phyloP scores from a whole-genome alignment of 495 filamentous ascomycete genomes.

The Neurospora terricola region DNA sequence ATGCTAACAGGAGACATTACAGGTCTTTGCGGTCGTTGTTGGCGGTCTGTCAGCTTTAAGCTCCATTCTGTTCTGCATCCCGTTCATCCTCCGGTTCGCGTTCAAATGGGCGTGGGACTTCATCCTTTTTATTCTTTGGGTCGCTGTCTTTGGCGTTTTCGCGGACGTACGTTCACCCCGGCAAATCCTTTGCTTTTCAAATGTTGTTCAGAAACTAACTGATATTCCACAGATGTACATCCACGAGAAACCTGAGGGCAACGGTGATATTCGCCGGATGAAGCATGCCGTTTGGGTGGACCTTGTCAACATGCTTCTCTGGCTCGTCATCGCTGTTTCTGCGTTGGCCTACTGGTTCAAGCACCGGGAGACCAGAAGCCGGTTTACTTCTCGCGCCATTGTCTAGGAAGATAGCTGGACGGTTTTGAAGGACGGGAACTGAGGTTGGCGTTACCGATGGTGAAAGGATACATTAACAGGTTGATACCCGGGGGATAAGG shows the following conservation, averaged over 20 bases:
- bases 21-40: conserved; percentile 61
- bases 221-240: conserved; percentile 50
- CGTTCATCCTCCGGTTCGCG: conserved; percentile 46
- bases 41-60: conserved; percentile 52
- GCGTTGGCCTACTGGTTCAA: conserved; percentile 33
- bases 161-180: conserved; percentile 32
- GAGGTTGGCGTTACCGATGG: background rate
- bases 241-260: conserved; percentile 48
- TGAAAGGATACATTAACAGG: background rate
- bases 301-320: conserved; percentile 60
- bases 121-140: conserved; percentile 65
- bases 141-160: conserved; percentile 73
- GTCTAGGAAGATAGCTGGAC: conserved; percentile 16
- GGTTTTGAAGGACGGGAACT: background rate
- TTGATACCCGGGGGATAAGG: background rate
- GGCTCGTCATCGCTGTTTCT: conserved; percentile 47
- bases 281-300: conserved; percentile 82
- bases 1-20: background rate
- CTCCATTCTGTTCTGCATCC: conserved; percentile 50
- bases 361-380: conserved; percentile 29
- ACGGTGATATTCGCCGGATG: conserved; percentile 58
- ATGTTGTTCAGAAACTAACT: conserved; percentile 1
- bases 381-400: conserved; percentile 40
- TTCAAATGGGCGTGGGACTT: conserved; percentile 57
- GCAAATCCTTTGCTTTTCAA: background rate